These are phyloP conservation scores for Epicoccum nigrum DNA, from an alignment of 2,329 filamentous ascomycete genomes.

Conservation along the genomic window DNA sequence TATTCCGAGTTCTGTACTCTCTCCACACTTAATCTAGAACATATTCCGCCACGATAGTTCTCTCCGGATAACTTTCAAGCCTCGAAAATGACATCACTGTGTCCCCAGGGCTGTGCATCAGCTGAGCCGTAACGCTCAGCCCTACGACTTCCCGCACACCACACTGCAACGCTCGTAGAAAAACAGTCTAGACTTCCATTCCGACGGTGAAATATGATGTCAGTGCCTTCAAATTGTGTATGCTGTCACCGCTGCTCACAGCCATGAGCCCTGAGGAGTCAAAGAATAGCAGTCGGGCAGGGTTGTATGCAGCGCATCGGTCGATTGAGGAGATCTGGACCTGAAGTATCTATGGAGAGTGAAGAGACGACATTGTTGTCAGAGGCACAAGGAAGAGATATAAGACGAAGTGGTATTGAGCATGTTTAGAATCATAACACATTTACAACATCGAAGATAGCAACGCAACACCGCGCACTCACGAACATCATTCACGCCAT, in stretches of 20 bases:
- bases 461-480: background rate
- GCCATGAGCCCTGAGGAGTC: slow-evolving; percentile 1
- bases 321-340: slow-evolving; percentile 3
- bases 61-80: background rate
- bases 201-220: background rate
- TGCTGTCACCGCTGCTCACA: background rate
- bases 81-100: slow-evolving; percentile 6
- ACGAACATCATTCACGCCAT: background rate
- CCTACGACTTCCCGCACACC: background rate
- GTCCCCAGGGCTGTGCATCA: slow-evolving; percentile 10
- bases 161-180: background rate
- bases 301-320: slow-evolving; percentile 3
- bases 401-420: background rate
- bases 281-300: slow-evolving; percentile 3
- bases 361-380: background rate
- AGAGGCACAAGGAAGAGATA: background rate
- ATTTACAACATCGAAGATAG: background rate
- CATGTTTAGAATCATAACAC: background rate
- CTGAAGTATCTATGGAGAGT: background rate
- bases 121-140: slow-evolving; percentile 10
- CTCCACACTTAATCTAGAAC: background rate
- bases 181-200: background rate
- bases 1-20: no score
- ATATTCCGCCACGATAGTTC: no score
- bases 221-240: background rate